phyloP scores from a whole-genome alignment of 179 eudicot species.

The Spergularia azorica region DNA sequence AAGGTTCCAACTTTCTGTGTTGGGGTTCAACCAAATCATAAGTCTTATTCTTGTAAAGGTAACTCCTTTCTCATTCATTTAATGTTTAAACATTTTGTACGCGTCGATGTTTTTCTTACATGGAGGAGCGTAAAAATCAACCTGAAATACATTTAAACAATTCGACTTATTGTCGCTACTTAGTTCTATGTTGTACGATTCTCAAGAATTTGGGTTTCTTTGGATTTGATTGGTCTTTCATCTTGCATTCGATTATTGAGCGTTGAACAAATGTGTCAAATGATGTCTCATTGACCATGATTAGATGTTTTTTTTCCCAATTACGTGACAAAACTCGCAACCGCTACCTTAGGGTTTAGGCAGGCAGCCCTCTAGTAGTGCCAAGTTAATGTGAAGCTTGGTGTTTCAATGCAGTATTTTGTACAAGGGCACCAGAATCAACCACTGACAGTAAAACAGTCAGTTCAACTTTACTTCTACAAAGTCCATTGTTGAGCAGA shows the following conservation, averaged over 20 bases:
- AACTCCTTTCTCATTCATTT: constrained; percentile 14
- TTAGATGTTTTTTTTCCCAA: too few relatives aligned
- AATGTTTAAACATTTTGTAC: too few relatives aligned
- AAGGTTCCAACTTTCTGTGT: constrained; percentile 25
- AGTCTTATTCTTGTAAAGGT: constrained; percentile 54
- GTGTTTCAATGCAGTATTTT: constrained; percentile 21
- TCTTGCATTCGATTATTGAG: neutral
- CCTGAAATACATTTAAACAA: too few relatives aligned
- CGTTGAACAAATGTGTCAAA: neutral
- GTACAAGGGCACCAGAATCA: constrained; percentile 37
- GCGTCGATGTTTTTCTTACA: too few relatives aligned
- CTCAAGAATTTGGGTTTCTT: neutral
- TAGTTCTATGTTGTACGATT: neutral
- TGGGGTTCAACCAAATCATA: constrained; percentile 29
- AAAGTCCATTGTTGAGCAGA: constrained; percentile 30
- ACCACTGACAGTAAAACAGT: constrained; percentile 31
- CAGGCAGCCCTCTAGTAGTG: too few relatives aligned
- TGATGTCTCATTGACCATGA: too few relatives aligned
- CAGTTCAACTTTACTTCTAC: constrained; percentile 30
- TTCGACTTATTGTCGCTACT: too few relatives aligned
- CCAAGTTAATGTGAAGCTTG: neutral
- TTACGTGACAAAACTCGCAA: neutral
- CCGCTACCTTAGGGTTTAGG: neutral
- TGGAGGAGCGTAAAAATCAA: neutral
- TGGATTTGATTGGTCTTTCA: neutral